Conservation (phyloP, 345 rosid species). For the Eutrema yunnanense region DNA sequence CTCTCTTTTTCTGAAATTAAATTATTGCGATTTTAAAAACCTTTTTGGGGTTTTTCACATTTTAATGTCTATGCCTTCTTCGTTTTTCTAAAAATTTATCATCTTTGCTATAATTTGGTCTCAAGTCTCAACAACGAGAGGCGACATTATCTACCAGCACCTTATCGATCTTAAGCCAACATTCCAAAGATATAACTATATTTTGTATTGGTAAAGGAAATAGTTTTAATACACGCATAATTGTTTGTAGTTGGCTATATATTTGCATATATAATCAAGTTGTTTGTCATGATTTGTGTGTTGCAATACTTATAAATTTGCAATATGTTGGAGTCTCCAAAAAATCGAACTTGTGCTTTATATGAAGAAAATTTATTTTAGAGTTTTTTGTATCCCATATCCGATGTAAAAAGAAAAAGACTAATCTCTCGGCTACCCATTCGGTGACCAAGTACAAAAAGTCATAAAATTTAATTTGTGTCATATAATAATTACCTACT, state of each 20-base stretch:
- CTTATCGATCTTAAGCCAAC: neutral
- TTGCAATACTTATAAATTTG: neutral
- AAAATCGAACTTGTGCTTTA: neutral
- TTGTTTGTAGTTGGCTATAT: neutral
- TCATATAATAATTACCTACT: neutral
- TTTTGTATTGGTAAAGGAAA: too few species aligned
- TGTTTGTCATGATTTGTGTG: neutral
- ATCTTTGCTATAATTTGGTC: constrained; percentile 6
- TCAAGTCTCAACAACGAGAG: constrained; percentile 12
- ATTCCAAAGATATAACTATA: neutral
- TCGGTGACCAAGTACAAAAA: neutral
- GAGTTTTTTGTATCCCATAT: neutral
- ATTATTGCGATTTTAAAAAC: constrained; percentile 10
- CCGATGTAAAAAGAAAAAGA: neutral
- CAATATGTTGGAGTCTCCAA: neutral
- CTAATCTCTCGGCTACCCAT: neutral
- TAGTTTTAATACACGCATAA: neutral
- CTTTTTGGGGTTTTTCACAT: neutral
- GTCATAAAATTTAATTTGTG: neutral
- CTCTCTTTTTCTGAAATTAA: neutral
- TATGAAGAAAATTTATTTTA: neutral
- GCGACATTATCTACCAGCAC: neutral
- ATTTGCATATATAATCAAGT: neutral
- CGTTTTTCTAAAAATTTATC: constrained; percentile 3
- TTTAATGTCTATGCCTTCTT: constrained; percentile 3